Percentiles rank a stretch among this genome's conserved stretches.
Conservation (phyloP, 2,329 filamentous ascomycete species). For the Hypoxylon sp. region DNA sequence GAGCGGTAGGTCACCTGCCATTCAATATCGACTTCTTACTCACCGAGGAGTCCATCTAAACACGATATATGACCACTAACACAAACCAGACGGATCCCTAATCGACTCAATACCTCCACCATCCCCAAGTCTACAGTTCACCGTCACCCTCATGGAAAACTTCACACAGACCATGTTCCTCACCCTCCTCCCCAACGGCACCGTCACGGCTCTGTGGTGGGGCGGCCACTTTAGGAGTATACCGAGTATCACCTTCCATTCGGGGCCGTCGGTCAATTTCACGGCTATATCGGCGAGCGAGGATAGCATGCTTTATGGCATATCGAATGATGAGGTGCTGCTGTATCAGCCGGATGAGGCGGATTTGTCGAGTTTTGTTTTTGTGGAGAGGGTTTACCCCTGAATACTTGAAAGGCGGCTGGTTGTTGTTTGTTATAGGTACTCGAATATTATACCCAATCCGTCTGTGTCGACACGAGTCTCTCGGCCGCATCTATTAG, state of each 20-base stretch:
- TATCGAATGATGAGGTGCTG: slow-evolving; percentile 34
- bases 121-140: slow-evolving; percentile 26
- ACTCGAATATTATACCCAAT: too few relatives aligned
- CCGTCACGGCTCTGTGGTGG: slow-evolving; percentile 23
- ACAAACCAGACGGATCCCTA: slow-evolving; percentile 2
- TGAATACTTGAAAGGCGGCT: neutral
- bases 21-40: neutral
- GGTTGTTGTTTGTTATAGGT: neutral
- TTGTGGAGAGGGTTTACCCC: slow-evolving; percentile 37
- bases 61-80: slow-evolving; percentile 1
- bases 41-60: neutral
- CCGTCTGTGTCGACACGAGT: too few relatives aligned
- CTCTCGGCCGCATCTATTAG: too few relatives aligned
- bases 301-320: slow-evolving; percentile 41
- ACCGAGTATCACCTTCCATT: slow-evolving; percentile 18
- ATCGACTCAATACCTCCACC: slow-evolving; percentile 17
- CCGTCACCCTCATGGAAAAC: slow-evolving; percentile 24
- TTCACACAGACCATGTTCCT: slow-evolving; percentile 23
- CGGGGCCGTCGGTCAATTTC: slow-evolving; percentile 34
- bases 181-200: slow-evolving; percentile 21
- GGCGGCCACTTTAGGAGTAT: slow-evolving; percentile 2
- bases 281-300: slow-evolving; percentile 36
- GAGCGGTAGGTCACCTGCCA: neutral
- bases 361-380: slow-evolving; percentile 29
- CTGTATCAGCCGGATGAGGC: slow-evolving; percentile 20